A percentile compares a stretch with the other conserved stretches of the same genome.
These are phyloP conservation scores for Papilionanthe hybrid DNA, from an alignment of 116 monocot species.

Conservation along the genomic window DNA sequence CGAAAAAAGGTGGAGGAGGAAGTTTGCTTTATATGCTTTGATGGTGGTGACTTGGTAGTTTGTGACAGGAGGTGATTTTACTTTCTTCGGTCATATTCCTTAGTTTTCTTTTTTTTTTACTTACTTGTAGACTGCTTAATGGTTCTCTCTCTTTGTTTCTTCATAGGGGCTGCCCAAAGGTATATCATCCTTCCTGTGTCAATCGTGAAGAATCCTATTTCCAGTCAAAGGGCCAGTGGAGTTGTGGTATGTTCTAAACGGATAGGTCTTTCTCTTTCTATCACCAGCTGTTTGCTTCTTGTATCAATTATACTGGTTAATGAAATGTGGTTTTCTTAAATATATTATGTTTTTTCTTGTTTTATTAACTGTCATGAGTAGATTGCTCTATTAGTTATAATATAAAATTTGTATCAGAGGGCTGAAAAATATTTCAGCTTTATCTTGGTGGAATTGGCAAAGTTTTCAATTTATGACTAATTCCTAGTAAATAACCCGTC, in stretches of 20 bases:
- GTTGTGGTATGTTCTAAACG: conserved; percentile 60
- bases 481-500: neutral
- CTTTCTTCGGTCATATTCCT: neutral
- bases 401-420: neutral
- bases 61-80: conserved; percentile 80
- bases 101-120: neutral
- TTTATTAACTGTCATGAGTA: neutral
- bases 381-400: neutral
- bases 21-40: conserved; percentile 98
- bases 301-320: neutral
- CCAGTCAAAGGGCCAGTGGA: conserved; percentile 87
- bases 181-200: conserved; percentile 93
- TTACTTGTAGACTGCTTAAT: neutral
- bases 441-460: neutral
- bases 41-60: conserved; percentile 94
- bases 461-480: neutral
- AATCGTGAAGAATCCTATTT: conserved; percentile 94
- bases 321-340: neutral
- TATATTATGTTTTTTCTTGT: neutral
- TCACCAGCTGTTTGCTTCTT: neutral
- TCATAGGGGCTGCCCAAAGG: conserved; percentile 92
- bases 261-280: neutral
- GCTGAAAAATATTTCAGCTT: neutral
- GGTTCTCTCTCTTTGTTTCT: conserved; percentile 9
- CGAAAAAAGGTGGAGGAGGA: conserved; percentile 79